phyloP scores from a whole-genome alignment of 148 eudicot genomes.

The Dysphania ambrosioides region DNA sequence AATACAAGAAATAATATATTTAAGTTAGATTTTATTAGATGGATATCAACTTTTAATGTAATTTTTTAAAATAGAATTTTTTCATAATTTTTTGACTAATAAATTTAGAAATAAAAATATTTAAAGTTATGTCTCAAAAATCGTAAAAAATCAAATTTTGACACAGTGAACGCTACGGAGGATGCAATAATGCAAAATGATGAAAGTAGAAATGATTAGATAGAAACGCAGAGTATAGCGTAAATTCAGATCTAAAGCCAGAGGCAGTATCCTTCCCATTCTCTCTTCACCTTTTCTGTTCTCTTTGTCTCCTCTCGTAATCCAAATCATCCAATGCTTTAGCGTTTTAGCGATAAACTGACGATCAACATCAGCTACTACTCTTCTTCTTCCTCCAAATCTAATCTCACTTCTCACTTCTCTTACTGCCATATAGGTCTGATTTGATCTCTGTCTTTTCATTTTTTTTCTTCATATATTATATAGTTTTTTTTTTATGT shows the following conservation, averaged over 20 bases:
- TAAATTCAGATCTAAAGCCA: slow-evolving; percentile 10
- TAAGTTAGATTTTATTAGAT: no score
- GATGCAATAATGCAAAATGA: no score
- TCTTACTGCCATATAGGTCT: slow-evolving; percentile 2
- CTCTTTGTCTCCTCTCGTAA: neutral
- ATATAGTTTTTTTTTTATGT: neutral
- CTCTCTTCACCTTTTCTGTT: neutral
- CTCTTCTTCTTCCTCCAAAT: neutral
- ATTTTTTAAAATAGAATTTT: no score
- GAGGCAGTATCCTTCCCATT: neutral
- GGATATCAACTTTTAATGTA: no score
- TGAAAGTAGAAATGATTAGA: neutral
- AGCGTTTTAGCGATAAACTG: neutral
- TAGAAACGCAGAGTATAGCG: slow-evolving; percentile 11
- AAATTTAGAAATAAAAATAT: no score
- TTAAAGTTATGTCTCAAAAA: no score
- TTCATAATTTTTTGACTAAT: no score
- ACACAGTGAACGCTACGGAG: no score
- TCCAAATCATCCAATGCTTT: slow-evolving; percentile 6
- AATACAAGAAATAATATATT: no score
- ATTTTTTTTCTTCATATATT: neutral
- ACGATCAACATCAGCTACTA: neutral
- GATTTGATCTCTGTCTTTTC: slow-evolving; percentile 8
- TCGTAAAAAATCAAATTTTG: no score
- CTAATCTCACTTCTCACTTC: neutral